These are phyloP conservation scores for Boletales sp. DNA, from an alignment of 768 basidiomycete genomes.

Conservation along the genomic window DNA sequence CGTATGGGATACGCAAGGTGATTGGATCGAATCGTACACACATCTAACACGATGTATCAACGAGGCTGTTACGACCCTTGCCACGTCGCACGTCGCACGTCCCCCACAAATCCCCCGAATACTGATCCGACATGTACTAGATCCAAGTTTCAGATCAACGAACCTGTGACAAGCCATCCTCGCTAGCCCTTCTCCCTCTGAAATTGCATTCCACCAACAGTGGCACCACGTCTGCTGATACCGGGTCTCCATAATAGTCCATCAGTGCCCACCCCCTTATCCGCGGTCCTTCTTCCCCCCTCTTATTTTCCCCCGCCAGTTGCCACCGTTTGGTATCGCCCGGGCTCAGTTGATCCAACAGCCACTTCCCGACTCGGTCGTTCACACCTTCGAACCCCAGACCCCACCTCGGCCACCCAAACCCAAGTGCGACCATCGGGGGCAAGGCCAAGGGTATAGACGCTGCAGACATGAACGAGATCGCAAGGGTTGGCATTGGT, in stretches of 20 bases:
- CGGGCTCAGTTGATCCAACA: slow-evolving; percentile 48
- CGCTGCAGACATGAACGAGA: slow-evolving; percentile 80
- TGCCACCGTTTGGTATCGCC: not conserved
- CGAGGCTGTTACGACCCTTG: not conserved
- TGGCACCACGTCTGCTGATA: slow-evolving; percentile 49
- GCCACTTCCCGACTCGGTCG: slow-evolving; percentile 65
- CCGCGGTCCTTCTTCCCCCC: slow-evolving; percentile 28
- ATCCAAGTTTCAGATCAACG: not conserved
- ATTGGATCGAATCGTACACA: slow-evolving; percentile 8
- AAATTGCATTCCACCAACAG: slow-evolving; percentile 80
- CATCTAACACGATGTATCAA: too few species aligned
- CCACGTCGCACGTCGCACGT: too few species aligned
- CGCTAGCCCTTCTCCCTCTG: slow-evolving; percentile 42
- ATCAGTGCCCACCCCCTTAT: slow-evolving; percentile 74
- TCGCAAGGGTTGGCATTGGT: slow-evolving; percentile 51
- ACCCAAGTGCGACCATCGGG: slow-evolving; percentile 70
- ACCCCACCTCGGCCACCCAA: slow-evolving; percentile 76
- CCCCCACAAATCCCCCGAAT: not conserved
- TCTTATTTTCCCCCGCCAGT: not conserved
- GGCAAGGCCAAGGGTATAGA: slow-evolving; percentile 81
- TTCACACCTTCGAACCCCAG: slow-evolving; percentile 89
- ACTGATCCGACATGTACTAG: not conserved
- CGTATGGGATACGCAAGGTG: slow-evolving; percentile 11
- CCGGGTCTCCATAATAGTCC: slow-evolving; percentile 68
- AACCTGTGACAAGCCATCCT: slow-evolving; percentile 31